phyloP scores from a whole-genome alignment of 176 grass and related monocot species.

The Guadua angustifolia region DNA sequence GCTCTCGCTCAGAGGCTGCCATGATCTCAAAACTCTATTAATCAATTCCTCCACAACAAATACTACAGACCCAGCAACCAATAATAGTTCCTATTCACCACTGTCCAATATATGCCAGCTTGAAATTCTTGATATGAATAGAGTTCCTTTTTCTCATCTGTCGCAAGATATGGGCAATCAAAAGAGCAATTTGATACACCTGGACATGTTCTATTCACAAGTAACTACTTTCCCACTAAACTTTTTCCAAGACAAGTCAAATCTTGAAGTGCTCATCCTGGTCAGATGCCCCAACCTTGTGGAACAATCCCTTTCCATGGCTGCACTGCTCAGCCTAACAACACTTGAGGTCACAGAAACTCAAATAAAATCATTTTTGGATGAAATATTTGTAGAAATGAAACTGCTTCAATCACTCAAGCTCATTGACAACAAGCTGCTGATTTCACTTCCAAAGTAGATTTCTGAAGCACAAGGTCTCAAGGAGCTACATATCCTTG shows the following conservation, averaged over 20 bases:
- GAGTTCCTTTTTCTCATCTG: neutral
- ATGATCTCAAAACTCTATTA: neutral
- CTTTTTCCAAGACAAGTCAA: neutral
- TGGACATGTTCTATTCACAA: no score
- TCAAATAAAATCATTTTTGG: neutral
- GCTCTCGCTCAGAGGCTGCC: slow-evolving; percentile 30
- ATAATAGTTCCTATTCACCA: neutral
- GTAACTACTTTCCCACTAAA: no score
- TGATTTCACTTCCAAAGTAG: neutral
- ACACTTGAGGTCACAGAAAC: neutral
- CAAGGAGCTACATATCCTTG: no score
- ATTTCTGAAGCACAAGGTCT: no score
- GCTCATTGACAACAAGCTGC: neutral
- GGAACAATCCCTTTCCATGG: neutral
- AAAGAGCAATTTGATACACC: no score
- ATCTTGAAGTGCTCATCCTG: neutral
- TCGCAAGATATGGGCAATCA: neutral
- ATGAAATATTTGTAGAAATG: neutral
- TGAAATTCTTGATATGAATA: slow-evolving; percentile 23
- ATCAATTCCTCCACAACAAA: neutral
- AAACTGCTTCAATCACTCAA: neutral
- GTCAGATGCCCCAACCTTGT: slow-evolving; percentile 1
- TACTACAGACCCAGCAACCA: neutral
- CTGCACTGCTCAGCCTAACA: neutral
- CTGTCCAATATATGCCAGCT: neutral